These are phyloP conservation scores for Gardenia jasminoides DNA, from an alignment of 257 asterid genomes.

Conservation along the genomic window DNA sequence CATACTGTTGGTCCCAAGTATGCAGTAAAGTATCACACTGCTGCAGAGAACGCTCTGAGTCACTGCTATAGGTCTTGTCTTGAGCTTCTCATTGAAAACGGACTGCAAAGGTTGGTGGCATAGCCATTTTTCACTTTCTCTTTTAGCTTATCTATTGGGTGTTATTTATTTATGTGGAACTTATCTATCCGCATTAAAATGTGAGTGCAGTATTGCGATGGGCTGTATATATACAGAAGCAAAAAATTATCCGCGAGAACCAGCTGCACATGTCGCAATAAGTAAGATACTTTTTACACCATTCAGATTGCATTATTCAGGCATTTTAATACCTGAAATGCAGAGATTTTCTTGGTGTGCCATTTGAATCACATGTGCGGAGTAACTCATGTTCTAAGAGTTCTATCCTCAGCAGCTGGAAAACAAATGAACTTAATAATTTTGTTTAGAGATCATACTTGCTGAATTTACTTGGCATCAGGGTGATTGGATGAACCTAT, in stretches of 20 bases:
- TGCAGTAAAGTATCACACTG: constrained; percentile 94
- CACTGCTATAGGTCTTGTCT: constrained; percentile 77
- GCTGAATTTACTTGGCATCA: constrained; percentile 3
- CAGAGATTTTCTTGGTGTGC: neutral
- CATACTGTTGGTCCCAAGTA: constrained; percentile 99
- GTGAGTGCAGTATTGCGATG: constrained; percentile 78
- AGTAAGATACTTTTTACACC: constrained; percentile 44
- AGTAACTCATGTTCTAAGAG: neutral
- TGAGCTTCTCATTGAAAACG: constrained; percentile 48
- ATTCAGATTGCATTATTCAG: neutral
- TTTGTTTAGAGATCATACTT: neutral
- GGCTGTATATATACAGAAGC: constrained; percentile 95
- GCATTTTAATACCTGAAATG: neutral
- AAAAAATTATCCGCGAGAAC: constrained; percentile 97
- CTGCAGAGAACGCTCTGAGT: constrained; percentile 98
- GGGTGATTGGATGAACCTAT: neutral
- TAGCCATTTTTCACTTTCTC: constrained; percentile 19
- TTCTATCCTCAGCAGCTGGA: neutral
- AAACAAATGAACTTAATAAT: neutral
- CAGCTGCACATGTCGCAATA: constrained; percentile 98
- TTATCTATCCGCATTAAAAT: constrained; percentile 18
- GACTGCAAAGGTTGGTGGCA: constrained; percentile 61
- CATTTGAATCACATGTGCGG: neutral
- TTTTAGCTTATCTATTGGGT: constrained; percentile 8
- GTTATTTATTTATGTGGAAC: constrained; percentile 6